Evolutionary conservation across 371 early-diverging fungal species (phyloP), one percentile per base, ranked within the genome.

Genomic region (Mortierella sp.): DNA sequence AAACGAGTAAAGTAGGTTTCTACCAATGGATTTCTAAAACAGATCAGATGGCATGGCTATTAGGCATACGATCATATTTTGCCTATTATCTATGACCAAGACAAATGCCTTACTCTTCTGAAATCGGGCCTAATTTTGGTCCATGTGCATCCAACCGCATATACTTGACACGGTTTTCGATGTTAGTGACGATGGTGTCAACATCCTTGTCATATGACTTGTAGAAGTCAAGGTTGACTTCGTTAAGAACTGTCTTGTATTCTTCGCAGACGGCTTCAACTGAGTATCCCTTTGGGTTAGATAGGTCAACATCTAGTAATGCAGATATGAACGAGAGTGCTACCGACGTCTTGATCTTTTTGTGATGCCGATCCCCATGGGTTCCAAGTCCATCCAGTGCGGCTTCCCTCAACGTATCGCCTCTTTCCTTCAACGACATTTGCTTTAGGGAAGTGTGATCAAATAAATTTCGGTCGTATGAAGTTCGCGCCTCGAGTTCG

Each of bases 1-100:
- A 95, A 72, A 10, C 93, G 92, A 0, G 99, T 98, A 73, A 99
- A 99, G 81, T 97, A 97, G 1, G 93, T 93, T 83, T 96, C 95
- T 16, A 96, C 92, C 28, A 99, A 77, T 43, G 96, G 96, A 65
- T 89, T 87, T 24, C 93, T 94, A 74, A 3, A 11, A 40, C 21
- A 16, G 4, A 43, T 28, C 9, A 2, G 10, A 21, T 24, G 40
- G 9, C 1, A 19, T 59, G 40, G 15, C 15, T 36, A 40, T 21
- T 15, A 36, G 16, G 16, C 19, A 48, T 48, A 19, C n/a, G 7
- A n/a, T 48, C 48, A n/a, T n/a, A 7, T n/a, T 10, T n/a, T 48
- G 48, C 16, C 16, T 43, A 15, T 43, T 10, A 24, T 28, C 32
- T 59, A 16, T 13, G 36, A n/a, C 38, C 1, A 59, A 59, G 4